These are phyloP conservation scores for Eragrostis nindensis DNA, from an alignment of 176 grass and related monocot species.

Conservation along the genomic window DNA sequence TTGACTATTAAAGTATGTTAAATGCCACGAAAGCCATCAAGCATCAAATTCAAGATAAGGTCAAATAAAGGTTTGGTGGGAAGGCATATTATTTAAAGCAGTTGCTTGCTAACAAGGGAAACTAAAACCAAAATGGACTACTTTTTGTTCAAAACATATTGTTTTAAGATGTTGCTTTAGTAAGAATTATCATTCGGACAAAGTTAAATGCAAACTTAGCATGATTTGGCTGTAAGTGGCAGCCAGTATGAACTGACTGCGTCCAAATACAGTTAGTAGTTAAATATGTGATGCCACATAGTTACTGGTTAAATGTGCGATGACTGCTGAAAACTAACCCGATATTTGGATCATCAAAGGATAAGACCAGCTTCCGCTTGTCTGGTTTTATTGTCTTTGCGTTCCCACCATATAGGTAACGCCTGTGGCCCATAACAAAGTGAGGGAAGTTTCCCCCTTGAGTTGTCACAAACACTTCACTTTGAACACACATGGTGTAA, in stretches of 20 bases:
- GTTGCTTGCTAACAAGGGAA: not conserved
- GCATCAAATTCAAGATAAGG: not conserved
- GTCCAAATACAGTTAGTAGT: not conserved
- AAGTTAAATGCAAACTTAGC: not conserved
- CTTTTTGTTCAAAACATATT: conserved; percentile 12
- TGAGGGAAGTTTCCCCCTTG: conserved; percentile 99
- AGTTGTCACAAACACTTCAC: conserved; percentile 92
- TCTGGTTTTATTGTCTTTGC: conserved; percentile 90
- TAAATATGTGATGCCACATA: not conserved
- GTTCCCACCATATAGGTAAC: conserved; percentile 78
- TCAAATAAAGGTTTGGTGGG: not conserved
- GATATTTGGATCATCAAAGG: conserved; percentile 78
- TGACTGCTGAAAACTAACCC: conserved; percentile 55
- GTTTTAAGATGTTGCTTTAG: not conserved
- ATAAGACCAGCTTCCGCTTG: conserved; percentile 84
- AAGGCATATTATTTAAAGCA: not conserved
- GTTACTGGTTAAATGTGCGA: not conserved
- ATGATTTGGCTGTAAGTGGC: not conserved
- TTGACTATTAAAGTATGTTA: conserved; percentile 1
- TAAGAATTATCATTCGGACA: not conserved
- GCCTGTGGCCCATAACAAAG: conserved; percentile 88
- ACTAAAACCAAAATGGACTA: not conserved
- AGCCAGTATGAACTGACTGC: not conserved
- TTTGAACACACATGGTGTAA: conserved; percentile 69
- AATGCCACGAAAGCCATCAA: not conserved